phyloP scores from a whole-genome alignment of 352 stramenopile genomes.

The Phytophthora multivora region DNA sequence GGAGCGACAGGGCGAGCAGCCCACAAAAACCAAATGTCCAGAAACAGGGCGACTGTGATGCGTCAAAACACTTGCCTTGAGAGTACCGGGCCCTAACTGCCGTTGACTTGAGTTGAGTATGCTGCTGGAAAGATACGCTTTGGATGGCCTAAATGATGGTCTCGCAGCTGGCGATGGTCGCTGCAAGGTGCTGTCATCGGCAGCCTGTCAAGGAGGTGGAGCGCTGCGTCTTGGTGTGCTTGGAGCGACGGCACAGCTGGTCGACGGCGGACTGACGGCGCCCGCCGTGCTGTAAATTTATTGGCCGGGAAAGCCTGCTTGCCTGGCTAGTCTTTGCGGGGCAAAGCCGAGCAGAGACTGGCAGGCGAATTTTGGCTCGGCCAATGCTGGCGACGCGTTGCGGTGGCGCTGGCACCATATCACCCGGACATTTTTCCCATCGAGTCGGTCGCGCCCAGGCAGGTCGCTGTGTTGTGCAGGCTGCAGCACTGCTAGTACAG shows the following conservation, averaged over 20 bases:
- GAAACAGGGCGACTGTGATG: constrained; percentile 16
- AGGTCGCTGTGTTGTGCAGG: constrained; percentile 8
- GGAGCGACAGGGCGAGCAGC: constrained; percentile 33
- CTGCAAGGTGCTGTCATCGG: background rate
- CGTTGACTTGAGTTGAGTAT: constrained; percentile 11
- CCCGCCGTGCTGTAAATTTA: constrained; percentile 16
- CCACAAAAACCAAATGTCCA: constrained; percentile 26
- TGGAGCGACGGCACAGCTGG: background rate
- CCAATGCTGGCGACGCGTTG: constrained; percentile 7
- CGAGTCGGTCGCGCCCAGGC: constrained; percentile 5
- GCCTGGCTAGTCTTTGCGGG: constrained; percentile 18
- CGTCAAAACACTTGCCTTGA: too few species aligned
- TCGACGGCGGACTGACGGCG: constrained; percentile 1
- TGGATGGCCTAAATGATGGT: constrained; percentile 22
- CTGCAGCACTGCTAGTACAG: background rate
- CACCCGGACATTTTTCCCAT: constrained; percentile 25
- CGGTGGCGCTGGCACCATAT: constrained; percentile 24
- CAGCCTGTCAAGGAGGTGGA: background rate
- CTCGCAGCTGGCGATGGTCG: constrained; percentile 12
- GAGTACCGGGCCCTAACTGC: too few species aligned
- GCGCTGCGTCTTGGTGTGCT: constrained; percentile 8
- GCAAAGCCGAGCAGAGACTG: constrained; percentile 17
- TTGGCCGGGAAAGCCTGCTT: constrained; percentile 22
- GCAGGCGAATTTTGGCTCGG: constrained; percentile 28
- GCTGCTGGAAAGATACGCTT: constrained; percentile 33